Base-by-base conservation (phyloP, 306 rosid species). In the Castanea crenata region DNA sequence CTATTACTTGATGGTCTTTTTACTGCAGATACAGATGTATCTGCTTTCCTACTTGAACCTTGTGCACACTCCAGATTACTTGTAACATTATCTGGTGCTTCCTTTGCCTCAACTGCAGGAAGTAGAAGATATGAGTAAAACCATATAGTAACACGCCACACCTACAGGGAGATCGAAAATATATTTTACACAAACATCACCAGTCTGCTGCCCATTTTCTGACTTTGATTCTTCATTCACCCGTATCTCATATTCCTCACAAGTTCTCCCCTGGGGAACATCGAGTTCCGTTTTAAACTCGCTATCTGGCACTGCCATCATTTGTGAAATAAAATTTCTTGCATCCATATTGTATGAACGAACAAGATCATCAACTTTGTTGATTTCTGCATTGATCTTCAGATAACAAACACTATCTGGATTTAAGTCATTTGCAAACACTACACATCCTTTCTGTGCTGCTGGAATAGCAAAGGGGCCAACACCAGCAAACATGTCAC, bases 401-500 rank as follows among this genome's bases (percentile, higher is more conserved):
- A 93, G 87, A 88, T 91, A 95, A 74, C 51, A 86, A 73, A 90
- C 69, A 79, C 97, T 91, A 82, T 93, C 88, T 7, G 98, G 99
- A 87, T 95, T 95, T 69, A 95, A 78, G 89, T 95, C 99, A 88
- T 95, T 95, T 73, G 98, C 99, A 88, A 84, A 88, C 79, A 95
- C 98, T 10, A 86, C 52, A 75, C 99, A 95, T 78, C 92, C 99
- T 82, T 89, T 95, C 86, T 89, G 99, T 31, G 98, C 94, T 6
- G 98, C 98, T 75, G 99, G 99, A 84, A 95, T 90, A 56, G 97
- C 91, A 83, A 95, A 95, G 55, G 99, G 98, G 57, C 99, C 97
- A 81, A 95, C 86, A 73, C 99, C 99, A n/a, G 99, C 89, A 77
- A 95, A 95, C 98, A 95, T 95, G 86, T 95, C 98, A 79, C 98